Evolutionary conservation across 129 eudicot species (phyloP).

Genomic region (sunflower (Helianthus annuus)): DNA sequence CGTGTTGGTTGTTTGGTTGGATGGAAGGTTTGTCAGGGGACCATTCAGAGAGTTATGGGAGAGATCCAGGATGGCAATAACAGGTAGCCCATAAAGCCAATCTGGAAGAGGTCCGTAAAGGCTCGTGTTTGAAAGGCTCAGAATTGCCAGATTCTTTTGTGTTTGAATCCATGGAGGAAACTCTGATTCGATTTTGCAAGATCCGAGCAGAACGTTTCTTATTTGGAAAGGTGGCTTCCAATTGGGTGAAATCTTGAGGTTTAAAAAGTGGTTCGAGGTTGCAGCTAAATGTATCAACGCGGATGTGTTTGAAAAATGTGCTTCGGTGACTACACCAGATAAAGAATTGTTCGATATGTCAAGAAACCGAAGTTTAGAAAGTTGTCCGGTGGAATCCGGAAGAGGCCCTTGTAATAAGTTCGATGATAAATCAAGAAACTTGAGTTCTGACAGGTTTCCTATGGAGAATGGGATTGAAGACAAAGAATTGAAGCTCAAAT

Average conservation of each 20-base stretch:
- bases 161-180: constrained; percentile 45
- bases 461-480: constrained; percentile 24
- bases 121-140: constrained; percentile 33
- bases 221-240: constrained; percentile 49
- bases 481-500: constrained; percentile 13
- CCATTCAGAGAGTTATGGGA: constrained; percentile 36
- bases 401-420: constrained; percentile 29
- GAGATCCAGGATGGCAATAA: constrained; percentile 23
- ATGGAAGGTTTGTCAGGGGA: constrained; percentile 24
- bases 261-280: constrained; percentile 24
- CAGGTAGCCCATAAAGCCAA: constrained; percentile 30
- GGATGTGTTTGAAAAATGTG: constrained; percentile 36
- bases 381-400: constrained; percentile 28
- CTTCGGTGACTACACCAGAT: constrained; percentile 32
- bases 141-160: constrained; percentile 18
- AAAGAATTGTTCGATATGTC: constrained; percentile 23
- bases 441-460: constrained; percentile 35
- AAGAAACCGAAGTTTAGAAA: constrained; percentile 26
- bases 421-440: constrained; percentile 26
- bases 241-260: constrained; percentile 23
- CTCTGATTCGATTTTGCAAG: constrained; percentile 29
- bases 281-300: constrained; percentile 27
- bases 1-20: constrained; percentile 19
- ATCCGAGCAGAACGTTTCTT: constrained; percentile 5
- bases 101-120: constrained; percentile 37